phyloP scores from a whole-genome alignment of 352 stramenopile genomes.

The Phytopythium litorale region DNA sequence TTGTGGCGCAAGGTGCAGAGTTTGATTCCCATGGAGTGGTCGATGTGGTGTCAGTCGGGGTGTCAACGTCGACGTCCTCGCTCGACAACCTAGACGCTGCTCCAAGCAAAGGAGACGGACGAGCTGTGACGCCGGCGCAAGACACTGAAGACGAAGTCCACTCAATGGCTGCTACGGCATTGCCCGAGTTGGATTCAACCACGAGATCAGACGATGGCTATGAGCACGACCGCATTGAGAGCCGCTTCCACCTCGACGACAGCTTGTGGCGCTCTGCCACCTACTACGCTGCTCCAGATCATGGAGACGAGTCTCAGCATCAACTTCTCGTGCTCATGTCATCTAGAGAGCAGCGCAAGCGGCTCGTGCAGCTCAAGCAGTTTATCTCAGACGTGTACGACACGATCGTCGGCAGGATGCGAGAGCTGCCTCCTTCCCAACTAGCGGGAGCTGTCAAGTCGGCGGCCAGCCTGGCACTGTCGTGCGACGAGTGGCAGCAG shows the following conservation, averaged over 20 bases:
- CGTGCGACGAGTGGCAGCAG: slow-evolving; percentile 36
- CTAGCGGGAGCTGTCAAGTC: slow-evolving; percentile 25
- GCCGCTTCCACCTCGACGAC: slow-evolving; percentile 26
- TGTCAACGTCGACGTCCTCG: slow-evolving; percentile 5
- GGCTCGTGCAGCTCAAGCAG: slow-evolving; percentile 49
- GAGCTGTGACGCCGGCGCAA: background rate
- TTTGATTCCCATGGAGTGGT: too few relatives aligned
- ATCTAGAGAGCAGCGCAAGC: slow-evolving; percentile 47
- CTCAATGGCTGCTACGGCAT: background rate
- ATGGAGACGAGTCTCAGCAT: slow-evolving; percentile 6
- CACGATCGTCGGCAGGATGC: slow-evolving; percentile 45
- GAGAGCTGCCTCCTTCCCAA: slow-evolving; percentile 19
- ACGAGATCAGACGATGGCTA: background rate
- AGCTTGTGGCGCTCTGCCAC: slow-evolving; percentile 29
- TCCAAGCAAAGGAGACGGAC: background rate
- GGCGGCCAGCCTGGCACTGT: slow-evolving; percentile 43
- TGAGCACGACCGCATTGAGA: background rate
- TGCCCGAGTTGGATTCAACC: background rate
- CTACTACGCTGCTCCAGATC: slow-evolving; percentile 19
- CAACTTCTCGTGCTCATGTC: slow-evolving; percentile 22
- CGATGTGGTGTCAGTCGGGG: background rate
- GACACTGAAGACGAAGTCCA: background rate
- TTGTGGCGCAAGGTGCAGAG: too few relatives aligned
- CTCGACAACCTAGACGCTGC: background rate
- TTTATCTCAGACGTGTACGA: slow-evolving; percentile 73